Percentiles rank a stretch among this genome's conserved stretches.
Evolutionary conservation across 306 rosid species (phyloP).

Genomic region (Prunus mira): DNA sequence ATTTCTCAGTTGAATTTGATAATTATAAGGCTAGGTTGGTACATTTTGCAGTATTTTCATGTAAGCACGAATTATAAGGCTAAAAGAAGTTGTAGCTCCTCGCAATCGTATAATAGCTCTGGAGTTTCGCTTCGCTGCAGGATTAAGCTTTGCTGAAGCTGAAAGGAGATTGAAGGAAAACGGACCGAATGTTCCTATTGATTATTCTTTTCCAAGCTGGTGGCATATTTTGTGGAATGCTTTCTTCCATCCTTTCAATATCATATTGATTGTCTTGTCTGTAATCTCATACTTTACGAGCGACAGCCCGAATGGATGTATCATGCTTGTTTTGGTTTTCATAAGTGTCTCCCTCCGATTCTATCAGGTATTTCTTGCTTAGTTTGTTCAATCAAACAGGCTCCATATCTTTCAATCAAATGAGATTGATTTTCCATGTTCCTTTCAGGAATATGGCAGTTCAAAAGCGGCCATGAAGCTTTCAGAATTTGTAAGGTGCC

Average conservation of each 20-base stretch:
- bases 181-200: constrained; percentile 74
- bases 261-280: constrained; percentile 67
- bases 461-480: constrained; percentile 88
- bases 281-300: constrained; percentile 52
- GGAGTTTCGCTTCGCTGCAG: constrained; percentile 35
- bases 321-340: constrained; percentile 73
- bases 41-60: neutral
- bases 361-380: constrained; percentile 52
- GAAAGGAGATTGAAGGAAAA: constrained; percentile 64
- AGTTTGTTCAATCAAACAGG: neutral
- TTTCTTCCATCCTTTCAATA: constrained; percentile 75
- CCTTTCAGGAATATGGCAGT: constrained; percentile 65
- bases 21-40: neutral
- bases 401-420: neutral
- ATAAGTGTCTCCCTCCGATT: constrained; percentile 75
- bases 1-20: neutral
- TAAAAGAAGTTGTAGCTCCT: neutral
- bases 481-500: constrained; percentile 61
- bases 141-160: constrained; percentile 77
- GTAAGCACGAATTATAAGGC: neutral
- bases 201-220: constrained; percentile 61
- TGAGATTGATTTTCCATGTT: neutral
- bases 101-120: neutral
- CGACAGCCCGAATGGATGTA: constrained; percentile 61
- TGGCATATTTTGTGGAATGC: constrained; percentile 77